Conservation (phyloP, 805 yeast genomes). For the Huiozyma sinensis region DNA sequence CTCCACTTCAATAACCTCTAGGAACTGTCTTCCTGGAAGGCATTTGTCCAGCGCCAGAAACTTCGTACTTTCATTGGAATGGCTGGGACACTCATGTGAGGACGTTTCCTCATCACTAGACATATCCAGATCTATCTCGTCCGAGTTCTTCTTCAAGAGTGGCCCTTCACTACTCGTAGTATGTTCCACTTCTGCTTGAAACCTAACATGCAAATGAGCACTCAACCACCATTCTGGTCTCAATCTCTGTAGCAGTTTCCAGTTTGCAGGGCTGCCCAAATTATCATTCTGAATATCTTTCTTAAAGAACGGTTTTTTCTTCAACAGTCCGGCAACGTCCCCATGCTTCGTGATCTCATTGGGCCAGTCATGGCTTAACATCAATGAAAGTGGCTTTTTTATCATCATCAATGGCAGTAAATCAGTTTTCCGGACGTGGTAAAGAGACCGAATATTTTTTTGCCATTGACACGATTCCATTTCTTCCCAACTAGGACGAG, state of each 20-base stretch:
- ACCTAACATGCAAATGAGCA: conserved; percentile 79
- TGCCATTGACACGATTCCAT: conserved; percentile 26
- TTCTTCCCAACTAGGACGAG: conserved; percentile 38
- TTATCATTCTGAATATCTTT: conserved; percentile 47
- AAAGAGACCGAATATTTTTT: conserved; percentile 27
- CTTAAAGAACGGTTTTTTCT: conserved; percentile 55
- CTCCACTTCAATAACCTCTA: conserved; percentile 42
- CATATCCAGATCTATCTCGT: conserved; percentile 30
- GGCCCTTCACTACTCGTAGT: neutral
- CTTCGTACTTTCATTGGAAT: conserved; percentile 25
- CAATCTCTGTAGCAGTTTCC: conserved; percentile 40
- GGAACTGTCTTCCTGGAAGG: conserved; percentile 47
- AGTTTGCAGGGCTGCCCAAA: conserved; percentile 66
- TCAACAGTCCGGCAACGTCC: conserved; percentile 37
- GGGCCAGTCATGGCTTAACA: conserved; percentile 94
- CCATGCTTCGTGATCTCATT: conserved; percentile 63
- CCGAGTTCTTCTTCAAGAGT: conserved; percentile 13
- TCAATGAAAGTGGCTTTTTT: conserved; percentile 36
- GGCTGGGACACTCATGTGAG: neutral
- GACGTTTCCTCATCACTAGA: conserved; percentile 7
- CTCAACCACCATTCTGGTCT: conserved; percentile 74
- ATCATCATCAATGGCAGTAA: conserved; percentile 44
- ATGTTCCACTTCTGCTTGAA: conserved; percentile 44
- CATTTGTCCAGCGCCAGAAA: conserved; percentile 85
- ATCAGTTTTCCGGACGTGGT: conserved; percentile 53